phyloP scores from a whole-genome alignment of 441 rosid species.

The Manihot esculenta region DNA sequence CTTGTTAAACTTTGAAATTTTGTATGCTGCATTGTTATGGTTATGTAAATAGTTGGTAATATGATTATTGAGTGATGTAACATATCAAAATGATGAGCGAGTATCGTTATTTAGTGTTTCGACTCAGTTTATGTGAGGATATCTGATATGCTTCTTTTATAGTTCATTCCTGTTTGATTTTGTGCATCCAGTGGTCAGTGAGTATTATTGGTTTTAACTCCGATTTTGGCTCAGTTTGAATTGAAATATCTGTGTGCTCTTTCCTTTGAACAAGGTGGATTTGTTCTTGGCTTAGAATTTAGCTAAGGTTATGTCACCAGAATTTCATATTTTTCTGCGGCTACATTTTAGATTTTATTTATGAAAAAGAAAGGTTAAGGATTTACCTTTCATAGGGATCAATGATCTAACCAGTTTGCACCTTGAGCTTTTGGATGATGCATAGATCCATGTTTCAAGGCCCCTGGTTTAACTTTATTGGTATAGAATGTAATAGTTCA shows the following conservation, averaged over 20 bases:
- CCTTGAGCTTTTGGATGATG: neutral
- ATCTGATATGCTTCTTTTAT: neutral
- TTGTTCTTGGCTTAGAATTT: neutral
- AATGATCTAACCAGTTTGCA: neutral
- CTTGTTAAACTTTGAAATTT: neutral
- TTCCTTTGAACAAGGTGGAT: neutral
- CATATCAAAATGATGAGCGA: neutral
- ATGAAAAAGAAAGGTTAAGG: too few relatives aligned
- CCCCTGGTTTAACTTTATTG: neutral
- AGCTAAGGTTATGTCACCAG: neutral
- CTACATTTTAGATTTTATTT: too few relatives aligned
- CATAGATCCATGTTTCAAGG: neutral
- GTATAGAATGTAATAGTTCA: neutral
- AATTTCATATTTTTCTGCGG: neutral
- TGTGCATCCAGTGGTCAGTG: too few relatives aligned
- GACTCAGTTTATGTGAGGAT: neutral
- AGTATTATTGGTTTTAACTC: too few relatives aligned
- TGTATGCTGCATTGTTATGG: neutral
- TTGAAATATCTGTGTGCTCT: too few relatives aligned
- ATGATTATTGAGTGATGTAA: neutral
- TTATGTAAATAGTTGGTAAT: neutral
- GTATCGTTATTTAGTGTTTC: neutral
- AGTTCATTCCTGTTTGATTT: too few relatives aligned
- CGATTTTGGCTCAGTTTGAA: too few relatives aligned
- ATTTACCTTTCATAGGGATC: too few relatives aligned